Evolutionary conservation across 257 asterid genomes (phyloP).

Genomic region (Nicotiana tabacum): DNA sequence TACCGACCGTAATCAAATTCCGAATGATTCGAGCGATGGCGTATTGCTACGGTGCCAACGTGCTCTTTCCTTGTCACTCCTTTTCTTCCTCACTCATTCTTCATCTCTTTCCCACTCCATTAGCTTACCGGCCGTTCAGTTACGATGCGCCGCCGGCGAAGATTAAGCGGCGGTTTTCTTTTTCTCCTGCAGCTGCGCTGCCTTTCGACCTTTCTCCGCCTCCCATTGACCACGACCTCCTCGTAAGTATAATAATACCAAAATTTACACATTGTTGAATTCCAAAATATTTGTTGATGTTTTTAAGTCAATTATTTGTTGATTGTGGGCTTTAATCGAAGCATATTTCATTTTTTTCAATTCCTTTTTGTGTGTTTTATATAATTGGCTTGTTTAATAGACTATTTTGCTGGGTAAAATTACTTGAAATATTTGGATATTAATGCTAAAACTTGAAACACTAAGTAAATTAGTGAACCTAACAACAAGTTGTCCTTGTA

Average conservation of each 20-base stretch:
- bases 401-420: background rate
- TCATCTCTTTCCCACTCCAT: background rate
- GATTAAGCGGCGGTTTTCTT: conserved; percentile 1
- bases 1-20: background rate
- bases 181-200: conserved; percentile 24
- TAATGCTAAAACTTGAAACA: background rate
- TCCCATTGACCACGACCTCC: conserved; percentile 74
- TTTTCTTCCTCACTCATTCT: background rate
- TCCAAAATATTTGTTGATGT: background rate
- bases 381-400: background rate
- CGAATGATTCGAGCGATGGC: background rate
- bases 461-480: background rate
- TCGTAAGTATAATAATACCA: conserved; percentile 27
- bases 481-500: background rate
- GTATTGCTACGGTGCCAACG: background rate
- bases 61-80: background rate
- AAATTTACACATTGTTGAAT: background rate
- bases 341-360: background rate
- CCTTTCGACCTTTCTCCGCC: conserved; percentile 94
- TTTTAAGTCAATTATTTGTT: background rate
- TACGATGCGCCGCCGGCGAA: background rate
- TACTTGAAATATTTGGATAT: background rate
- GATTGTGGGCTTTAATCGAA: background rate
- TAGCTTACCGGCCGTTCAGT: background rate
- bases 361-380: background rate